Base-by-base conservation (phyloP, 495 filamentous ascomycete species). In the Mycothermus thermophilus region DNA sequence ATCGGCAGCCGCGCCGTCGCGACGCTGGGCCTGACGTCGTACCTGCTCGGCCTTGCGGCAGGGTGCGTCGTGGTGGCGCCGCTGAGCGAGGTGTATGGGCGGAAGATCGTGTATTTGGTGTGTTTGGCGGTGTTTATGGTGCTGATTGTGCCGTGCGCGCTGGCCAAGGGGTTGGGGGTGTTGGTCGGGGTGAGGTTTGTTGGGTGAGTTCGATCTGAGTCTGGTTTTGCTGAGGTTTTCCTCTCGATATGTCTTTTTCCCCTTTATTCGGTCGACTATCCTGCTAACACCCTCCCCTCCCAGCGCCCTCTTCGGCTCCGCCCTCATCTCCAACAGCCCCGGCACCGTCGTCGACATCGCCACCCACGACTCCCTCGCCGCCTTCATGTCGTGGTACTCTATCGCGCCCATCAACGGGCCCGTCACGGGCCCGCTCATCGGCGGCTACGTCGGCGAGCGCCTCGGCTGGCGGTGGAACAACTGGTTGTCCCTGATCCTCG, bases 401-500 rank as follows among this genome's bases (percentile, higher is more conserved):
- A 73, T 87, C 32, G 84, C 82, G 1, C 83, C 84, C 5, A 64
- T 87, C 44, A 86, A 87, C 40, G 84, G 81, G 3, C 77, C 80
- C 15, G 71, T 72, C 8, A 61, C 62, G 3, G 71, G 68, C 0
- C 78, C 72, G 2, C 59, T 84, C 1, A 74, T 87, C 35, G 83
- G 80, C 18, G 83, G 83, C 0, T 85, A 86, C 45, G 70, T 81
- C 3, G 79, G 62, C 38, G 66, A 83, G 55, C 77, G 80, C 45
- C 66, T 86, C 16, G 83, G 83, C 7, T 93, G 85, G 85, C 57
- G 81, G 5, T 44, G 82, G 82, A 77, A 74, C n/a, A 81, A 80
- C 51, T 93, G 85, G 82, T 57, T 93, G 12, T 72, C 79, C 6
- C 52, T 92, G 34, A 85, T 88, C 20, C 55, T 79, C 2, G 62